Conservation (phyloP, 768 basidiomycete species). For the Gyrodon lividus region DNA sequence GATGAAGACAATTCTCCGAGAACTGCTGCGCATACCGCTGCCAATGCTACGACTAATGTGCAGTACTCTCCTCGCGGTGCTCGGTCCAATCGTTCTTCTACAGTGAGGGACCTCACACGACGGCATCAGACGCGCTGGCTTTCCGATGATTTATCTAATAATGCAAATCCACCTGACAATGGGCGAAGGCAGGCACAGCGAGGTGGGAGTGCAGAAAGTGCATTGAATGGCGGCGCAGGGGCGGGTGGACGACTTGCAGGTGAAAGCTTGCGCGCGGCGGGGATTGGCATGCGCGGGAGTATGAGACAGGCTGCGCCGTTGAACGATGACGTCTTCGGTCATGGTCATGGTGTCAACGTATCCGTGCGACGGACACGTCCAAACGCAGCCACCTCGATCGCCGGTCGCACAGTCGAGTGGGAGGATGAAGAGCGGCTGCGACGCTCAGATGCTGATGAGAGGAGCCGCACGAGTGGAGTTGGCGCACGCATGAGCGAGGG, state of each 20-base stretch:
- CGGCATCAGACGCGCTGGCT: slow-evolving; percentile 54
- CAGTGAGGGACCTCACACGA: slow-evolving; percentile 47
- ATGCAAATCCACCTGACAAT: slow-evolving; percentile 17
- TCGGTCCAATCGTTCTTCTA: slow-evolving; percentile 40
- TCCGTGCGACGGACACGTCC: slow-evolving; percentile 19
- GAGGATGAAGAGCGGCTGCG: slow-evolving; percentile 24
- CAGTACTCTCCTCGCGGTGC: slow-evolving; percentile 32
- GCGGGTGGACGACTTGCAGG: slow-evolving; percentile 55
- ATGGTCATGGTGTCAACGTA: slow-evolving; percentile 18
- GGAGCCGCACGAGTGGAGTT: slow-evolving; percentile 24
- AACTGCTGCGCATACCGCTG: slow-evolving; percentile 23
- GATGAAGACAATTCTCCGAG: slow-evolving; percentile 23
- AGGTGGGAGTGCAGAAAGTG: slow-evolving; percentile 71
- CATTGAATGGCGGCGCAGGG: slow-evolving; percentile 43
- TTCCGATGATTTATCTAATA: slow-evolving; percentile 45
- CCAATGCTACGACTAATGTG: slow-evolving; percentile 16
- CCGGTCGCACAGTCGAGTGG: slow-evolving; percentile 20
- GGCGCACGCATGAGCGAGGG: slow-evolving; percentile 21
- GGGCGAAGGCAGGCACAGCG: slow-evolving; percentile 58
- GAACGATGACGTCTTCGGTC: slow-evolving; percentile 38
- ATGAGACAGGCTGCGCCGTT: slow-evolving; percentile 26
- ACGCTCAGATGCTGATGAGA: slow-evolving; percentile 16
- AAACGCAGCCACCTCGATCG: slow-evolving; percentile 2
- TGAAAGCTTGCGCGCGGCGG: slow-evolving; percentile 70
- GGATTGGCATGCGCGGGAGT: slow-evolving; percentile 46